Conservation (phyloP, 352 stramenopile genomes). For the Globisporangium parvum region DNA sequence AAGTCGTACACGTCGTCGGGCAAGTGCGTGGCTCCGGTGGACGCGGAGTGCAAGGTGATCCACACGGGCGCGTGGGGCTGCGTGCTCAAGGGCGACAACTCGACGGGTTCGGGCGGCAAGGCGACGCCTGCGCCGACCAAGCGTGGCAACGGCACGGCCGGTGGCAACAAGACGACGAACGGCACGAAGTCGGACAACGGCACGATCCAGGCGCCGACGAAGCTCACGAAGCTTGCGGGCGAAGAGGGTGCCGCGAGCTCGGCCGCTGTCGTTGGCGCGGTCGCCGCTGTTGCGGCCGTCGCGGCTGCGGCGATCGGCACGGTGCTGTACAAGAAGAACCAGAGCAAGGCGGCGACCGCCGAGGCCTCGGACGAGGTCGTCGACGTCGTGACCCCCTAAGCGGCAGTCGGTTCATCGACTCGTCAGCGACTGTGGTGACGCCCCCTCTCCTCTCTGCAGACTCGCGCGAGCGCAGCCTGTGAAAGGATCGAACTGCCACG, state of each 20-base stretch:
- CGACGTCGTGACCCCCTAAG: slow-evolving; percentile 26
- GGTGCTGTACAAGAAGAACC: slow-evolving; percentile 31
- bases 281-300: slow-evolving; percentile 24
- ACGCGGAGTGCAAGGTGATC: slow-evolving; percentile 18
- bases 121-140: too few species aligned
- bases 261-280: slow-evolving; percentile 20
- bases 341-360: slow-evolving; percentile 12
- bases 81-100: slow-evolving; percentile 6
- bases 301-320: slow-evolving; percentile 26
- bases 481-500: slow-evolving; percentile 1
- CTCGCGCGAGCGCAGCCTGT: background rate
- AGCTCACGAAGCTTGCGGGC: slow-evolving; percentile 9
- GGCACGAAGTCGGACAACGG: slow-evolving; percentile 15
- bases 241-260: slow-evolving; percentile 17
- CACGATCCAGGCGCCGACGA: slow-evolving; percentile 5
- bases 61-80: slow-evolving; percentile 16
- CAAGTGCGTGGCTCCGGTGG: slow-evolving; percentile 13
- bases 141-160: slow-evolving; percentile 4
- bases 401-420: background rate
- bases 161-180: slow-evolving; percentile 13
- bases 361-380: slow-evolving; percentile 8
- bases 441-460: background rate
- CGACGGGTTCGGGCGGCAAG: too few species aligned
- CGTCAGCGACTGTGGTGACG: too few species aligned
- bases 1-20: slow-evolving; percentile 4